phyloP scores from a whole-genome alignment of 805 yeast species.

The Cyberlindnera misumaiensis region DNA sequence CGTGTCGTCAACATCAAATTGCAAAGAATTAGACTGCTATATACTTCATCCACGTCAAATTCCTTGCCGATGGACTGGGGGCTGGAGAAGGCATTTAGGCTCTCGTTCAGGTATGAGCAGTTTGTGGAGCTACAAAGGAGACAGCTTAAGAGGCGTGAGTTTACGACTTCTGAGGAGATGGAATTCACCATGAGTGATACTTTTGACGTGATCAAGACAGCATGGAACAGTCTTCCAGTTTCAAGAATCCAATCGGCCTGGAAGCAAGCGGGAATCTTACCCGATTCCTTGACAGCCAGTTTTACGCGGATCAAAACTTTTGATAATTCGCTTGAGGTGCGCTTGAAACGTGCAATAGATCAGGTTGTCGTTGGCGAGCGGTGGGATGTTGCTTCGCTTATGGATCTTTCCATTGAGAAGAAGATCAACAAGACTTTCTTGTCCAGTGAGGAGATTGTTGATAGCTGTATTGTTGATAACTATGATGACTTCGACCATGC shows the following conservation, averaged over 20 bases:
- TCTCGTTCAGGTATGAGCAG: slow-evolving; percentile 51
- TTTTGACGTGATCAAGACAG: slow-evolving; percentile 48
- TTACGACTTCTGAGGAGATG: slow-evolving; percentile 29
- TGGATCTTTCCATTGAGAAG: slow-evolving; percentile 41
- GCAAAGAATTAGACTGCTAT: slow-evolving; percentile 33
- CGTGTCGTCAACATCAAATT: slow-evolving; percentile 48
- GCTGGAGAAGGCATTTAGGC: slow-evolving; percentile 53
- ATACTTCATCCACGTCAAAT: slow-evolving; percentile 31
- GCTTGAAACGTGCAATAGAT: slow-evolving; percentile 38
- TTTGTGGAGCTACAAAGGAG: slow-evolving; percentile 33
- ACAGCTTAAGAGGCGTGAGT: slow-evolving; percentile 14
- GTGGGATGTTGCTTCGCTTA: slow-evolving; percentile 51
- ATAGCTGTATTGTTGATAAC: slow-evolving; percentile 48
- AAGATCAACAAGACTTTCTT: slow-evolving; percentile 38
- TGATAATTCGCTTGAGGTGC: slow-evolving; percentile 32
- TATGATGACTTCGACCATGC: slow-evolving; percentile 19
- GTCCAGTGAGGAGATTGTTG: slow-evolving; percentile 55
- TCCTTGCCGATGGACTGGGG: slow-evolving; percentile 62
- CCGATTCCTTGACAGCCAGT: slow-evolving; percentile 23
- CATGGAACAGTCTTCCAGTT: slow-evolving; percentile 43
- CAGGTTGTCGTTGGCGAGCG: slow-evolving; percentile 43
- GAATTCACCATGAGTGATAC: slow-evolving; percentile 47
- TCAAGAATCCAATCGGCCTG: slow-evolving; percentile 34
- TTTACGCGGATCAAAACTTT: slow-evolving; percentile 27
- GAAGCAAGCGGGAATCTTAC: slow-evolving; percentile 38